These are phyloP conservation scores for Avena eriantha DNA, from an alignment of 176 grass and related monocot genomes.

Conservation along the genomic window DNA sequence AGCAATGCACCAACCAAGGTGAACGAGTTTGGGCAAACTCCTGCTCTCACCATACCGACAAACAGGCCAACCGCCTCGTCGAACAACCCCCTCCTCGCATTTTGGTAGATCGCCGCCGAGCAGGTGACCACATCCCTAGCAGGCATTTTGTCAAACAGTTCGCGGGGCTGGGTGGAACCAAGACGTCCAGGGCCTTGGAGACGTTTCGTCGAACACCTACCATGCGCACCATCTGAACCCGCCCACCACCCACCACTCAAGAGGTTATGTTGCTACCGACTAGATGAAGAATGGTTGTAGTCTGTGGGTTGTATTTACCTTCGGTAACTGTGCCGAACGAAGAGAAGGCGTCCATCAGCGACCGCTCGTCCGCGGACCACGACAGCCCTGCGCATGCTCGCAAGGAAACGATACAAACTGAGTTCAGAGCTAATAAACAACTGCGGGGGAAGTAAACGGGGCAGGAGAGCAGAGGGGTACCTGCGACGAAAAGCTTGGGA, in stretches of 20 bases:
- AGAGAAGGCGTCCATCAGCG: constrained; percentile 83
- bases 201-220: constrained; percentile 46
- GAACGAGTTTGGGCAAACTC: constrained; percentile 63
- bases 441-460: background rate
- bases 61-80: constrained; percentile 45
- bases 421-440: background rate
- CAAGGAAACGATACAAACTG: constrained; percentile 5
- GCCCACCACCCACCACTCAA: constrained; percentile 21
- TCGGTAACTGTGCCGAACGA: constrained; percentile 80
- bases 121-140: constrained; percentile 52
- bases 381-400: constrained; percentile 59
- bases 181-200: background rate
- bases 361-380: constrained; percentile 83
- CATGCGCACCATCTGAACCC: constrained; percentile 41
- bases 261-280: constrained; percentile 34
- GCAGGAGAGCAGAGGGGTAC: constrained; percentile 34
- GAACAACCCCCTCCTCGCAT: constrained; percentile 43
- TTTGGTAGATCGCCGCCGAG: constrained; percentile 52
- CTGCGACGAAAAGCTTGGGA: constrained; percentile 81
- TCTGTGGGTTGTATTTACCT: constrained; percentile 48
- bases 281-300: constrained; percentile 13
- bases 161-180: background rate
- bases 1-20: constrained; percentile 58
- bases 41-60: constrained; percentile 45
- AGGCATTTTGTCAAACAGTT: constrained; percentile 55